Conservation (phyloP, 2,329 filamentous ascomycete genomes). For the Aspergillus nomiae region DNA sequence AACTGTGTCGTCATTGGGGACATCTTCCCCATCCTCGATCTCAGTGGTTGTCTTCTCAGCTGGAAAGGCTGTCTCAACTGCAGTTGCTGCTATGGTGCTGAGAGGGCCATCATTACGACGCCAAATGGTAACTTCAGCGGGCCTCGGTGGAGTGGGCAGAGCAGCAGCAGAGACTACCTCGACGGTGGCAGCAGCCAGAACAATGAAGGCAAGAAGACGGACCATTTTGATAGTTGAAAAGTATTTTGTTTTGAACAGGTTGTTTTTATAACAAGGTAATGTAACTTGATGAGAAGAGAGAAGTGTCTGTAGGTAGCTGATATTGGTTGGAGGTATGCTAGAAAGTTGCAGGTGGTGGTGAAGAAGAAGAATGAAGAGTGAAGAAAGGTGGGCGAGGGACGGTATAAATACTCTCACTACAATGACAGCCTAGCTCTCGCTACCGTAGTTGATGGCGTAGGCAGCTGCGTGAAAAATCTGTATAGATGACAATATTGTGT, state of each 20-base stretch:
- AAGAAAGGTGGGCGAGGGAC: not conserved
- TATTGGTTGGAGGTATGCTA: not conserved
- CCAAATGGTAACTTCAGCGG: not conserved
- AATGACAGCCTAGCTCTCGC: not conserved
- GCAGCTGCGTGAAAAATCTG: not conserved
- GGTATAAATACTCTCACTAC: not conserved
- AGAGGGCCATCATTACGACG: not conserved
- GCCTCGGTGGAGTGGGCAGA: not conserved
- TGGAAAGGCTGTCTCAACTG: no score
- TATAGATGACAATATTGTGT: not conserved
- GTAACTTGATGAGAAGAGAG: not conserved
- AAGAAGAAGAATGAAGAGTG: not conserved
- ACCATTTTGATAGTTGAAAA: not conserved
- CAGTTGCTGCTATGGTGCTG: not conserved
- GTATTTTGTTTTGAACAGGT: not conserved
- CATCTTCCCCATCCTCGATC: not conserved
- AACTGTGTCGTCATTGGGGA: no score
- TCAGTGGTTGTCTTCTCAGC: not conserved
- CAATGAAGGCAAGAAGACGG: not conserved
- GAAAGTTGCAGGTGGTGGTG: not conserved
- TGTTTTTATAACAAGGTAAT: not conserved
- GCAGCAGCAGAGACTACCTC: not conserved
- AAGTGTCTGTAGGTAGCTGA: not conserved
- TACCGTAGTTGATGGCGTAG: not conserved
- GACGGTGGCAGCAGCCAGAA: not conserved